These are phyloP conservation scores for Lonicera japonica DNA, from an alignment of 129 eudicot genomes.

Conservation along the genomic window DNA sequence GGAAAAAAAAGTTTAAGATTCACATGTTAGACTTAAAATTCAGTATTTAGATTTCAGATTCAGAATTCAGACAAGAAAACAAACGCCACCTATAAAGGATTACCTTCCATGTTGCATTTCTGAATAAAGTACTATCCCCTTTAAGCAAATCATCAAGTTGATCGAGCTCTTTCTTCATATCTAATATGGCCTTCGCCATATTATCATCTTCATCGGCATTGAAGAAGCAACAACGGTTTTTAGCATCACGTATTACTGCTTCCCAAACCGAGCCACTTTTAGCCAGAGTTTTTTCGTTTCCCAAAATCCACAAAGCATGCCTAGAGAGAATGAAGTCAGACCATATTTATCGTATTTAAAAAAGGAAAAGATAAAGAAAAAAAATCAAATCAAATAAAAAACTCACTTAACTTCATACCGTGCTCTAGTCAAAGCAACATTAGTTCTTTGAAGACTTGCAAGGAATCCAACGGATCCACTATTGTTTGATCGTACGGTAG, in stretches of 20 bases:
- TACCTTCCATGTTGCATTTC: constrained; percentile 74
- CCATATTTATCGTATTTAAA: neutral
- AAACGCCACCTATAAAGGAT: no score
- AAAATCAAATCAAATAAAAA: neutral
- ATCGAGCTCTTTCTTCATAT: constrained; percentile 55
- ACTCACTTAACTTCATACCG: constrained; percentile 29
- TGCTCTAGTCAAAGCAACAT: constrained; percentile 78
- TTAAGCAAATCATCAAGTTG: constrained; percentile 73
- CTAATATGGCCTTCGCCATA: constrained; percentile 34
- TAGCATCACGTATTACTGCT: constrained; percentile 42
- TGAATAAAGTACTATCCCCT: constrained; percentile 54
- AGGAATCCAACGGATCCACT: constrained; percentile 51
- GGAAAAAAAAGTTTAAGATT: no score
- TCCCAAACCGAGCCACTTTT: constrained; percentile 41
- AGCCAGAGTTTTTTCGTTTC: constrained; percentile 44
- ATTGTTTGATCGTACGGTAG: constrained; percentile 59
- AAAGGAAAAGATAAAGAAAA: neutral
- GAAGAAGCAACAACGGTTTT: constrained; percentile 45
- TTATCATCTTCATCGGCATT: constrained; percentile 51
- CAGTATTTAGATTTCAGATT: no score
- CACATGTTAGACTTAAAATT: no score
- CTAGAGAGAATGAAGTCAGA: constrained; percentile 17
- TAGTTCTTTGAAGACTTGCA: constrained; percentile 45
- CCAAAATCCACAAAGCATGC: constrained; percentile 69
- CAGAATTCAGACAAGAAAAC: no score